phyloP scores from a whole-genome alignment of 2,329 filamentous ascomycete genomes.

The Colletotrichum tropicale region DNA sequence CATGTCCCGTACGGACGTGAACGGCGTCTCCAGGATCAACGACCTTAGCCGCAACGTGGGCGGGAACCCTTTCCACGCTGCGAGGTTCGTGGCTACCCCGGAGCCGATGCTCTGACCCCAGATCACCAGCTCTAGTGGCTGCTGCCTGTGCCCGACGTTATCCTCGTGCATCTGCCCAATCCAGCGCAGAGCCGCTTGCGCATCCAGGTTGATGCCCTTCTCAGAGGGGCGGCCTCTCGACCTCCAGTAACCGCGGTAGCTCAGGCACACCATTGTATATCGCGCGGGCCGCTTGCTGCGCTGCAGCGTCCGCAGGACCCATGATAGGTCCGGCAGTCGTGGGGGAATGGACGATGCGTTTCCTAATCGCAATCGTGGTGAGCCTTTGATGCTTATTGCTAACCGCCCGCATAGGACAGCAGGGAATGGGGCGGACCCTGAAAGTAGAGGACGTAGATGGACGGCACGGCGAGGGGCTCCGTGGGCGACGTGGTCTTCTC shows the following conservation, averaged over 20 bases:
- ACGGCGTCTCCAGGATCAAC: constrained; percentile 77
- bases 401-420: constrained; percentile 5
- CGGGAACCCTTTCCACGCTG: constrained; percentile 34
- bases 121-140: constrained; percentile 53
- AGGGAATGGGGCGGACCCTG: constrained; percentile 46
- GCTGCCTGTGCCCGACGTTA: background rate
- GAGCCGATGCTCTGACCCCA: constrained; percentile 83
- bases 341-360: constrained; percentile 65
- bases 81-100: constrained; percentile 70
- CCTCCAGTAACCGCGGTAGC: constrained; percentile 79
- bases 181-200: constrained; percentile 68
- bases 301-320: constrained; percentile 50
- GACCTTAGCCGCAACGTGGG: constrained; percentile 45
- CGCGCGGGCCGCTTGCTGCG: constrained; percentile 32
- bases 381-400: background rate
- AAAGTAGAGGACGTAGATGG: constrained; percentile 61
- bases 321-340: constrained; percentile 60
- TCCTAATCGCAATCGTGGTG: constrained; percentile 39
- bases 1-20: constrained; percentile 74
- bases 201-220: constrained; percentile 71
- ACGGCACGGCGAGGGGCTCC: constrained; percentile 22
- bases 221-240: constrained; percentile 75
- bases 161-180: constrained; percentile 48
- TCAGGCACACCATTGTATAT: constrained; percentile 59
- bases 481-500: constrained; percentile 9